Conservation (phyloP, 768 basidiomycete species). For the Tremella mesenterica region DNA sequence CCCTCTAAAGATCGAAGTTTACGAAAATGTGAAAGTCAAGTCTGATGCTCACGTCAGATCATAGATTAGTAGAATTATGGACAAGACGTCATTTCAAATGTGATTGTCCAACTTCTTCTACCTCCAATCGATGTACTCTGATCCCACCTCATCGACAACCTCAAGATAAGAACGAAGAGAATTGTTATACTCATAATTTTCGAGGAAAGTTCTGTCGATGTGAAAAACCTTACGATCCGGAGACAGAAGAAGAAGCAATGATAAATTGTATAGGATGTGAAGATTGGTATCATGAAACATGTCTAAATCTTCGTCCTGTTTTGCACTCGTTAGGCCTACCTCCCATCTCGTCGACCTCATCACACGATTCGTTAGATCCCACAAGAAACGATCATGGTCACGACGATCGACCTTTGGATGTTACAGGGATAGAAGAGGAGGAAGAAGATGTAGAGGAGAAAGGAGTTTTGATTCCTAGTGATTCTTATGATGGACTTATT, state of each 20-base stretch:
- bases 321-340: no score
- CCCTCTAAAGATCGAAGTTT: not conserved
- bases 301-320: slow-evolving; percentile 35
- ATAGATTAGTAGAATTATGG: slow-evolving; percentile 41
- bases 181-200: slow-evolving; percentile 35
- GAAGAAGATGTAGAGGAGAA: slow-evolving; percentile 35
- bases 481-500: slow-evolving; percentile 37
- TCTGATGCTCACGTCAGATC: slow-evolving; percentile 16
- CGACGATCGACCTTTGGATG: not conserved
- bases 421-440: not conserved
- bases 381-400: not conserved
- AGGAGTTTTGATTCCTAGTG: slow-evolving; percentile 28
- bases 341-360: not conserved
- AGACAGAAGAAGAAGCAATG: slow-evolving; percentile 42
- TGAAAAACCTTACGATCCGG: slow-evolving; percentile 38
- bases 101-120: slow-evolving; percentile 37
- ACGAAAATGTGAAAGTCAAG: not conserved
- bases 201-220: slow-evolving; percentile 41
- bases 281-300: slow-evolving; percentile 44
- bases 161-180: slow-evolving; percentile 29
- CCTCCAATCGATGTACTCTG: slow-evolving; percentile 12
- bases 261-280: slow-evolving; percentile 41
- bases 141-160: slow-evolving; percentile 25
- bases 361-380: not conserved
- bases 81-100: slow-evolving; percentile 36